Percentiles rank a stretch among this genome's conserved stretches.
phyloP scores from a whole-genome alignment of 2,329 filamentous ascomycete species.

The Pleomassaria siparia region DNA sequence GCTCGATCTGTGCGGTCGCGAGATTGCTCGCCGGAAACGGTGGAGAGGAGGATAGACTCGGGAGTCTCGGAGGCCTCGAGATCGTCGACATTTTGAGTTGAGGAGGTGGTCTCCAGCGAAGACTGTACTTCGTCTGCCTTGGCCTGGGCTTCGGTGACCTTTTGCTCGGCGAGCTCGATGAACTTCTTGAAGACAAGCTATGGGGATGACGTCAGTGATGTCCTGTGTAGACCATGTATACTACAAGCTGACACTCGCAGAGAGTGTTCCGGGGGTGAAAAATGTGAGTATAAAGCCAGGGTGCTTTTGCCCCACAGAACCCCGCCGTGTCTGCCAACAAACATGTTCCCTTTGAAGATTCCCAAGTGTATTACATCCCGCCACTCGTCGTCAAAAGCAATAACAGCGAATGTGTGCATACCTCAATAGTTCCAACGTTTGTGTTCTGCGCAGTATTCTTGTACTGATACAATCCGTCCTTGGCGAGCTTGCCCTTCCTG shows the following conservation, averaged over 20 bases:
- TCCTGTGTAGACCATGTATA: neutral
- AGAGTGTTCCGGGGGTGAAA: no score
- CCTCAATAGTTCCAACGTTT: conserved; percentile 96
- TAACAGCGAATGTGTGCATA: conserved; percentile 44
- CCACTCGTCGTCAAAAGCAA: no score
- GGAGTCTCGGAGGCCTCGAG: conserved; percentile 96
- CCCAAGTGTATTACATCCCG: no score
- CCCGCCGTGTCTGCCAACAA: no score
- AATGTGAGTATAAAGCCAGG: no score
- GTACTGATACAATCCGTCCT: conserved; percentile 99
- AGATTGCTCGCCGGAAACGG: conserved; percentile 96
- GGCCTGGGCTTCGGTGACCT: conserved; percentile 92
- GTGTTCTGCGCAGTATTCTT: conserved; percentile 99
- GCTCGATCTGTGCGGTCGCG: conserved; percentile 96
- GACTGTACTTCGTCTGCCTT: conserved; percentile 96
- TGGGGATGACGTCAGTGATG: conserved; percentile 5
- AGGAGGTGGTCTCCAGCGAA: conserved; percentile 73
- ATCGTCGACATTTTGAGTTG: conserved; percentile 81
- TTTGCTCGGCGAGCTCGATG: conserved; percentile 93
- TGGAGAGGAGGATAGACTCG: conserved; percentile 95
- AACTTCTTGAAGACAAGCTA: conserved; percentile 90
- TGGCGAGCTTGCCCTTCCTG: conserved; percentile 96
- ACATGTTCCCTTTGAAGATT: no score
- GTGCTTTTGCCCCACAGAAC: no score
- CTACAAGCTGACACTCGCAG: no score